Percentiles rank a stretch among this genome's conserved stretches.
phyloP scores from a whole-genome alignment of 306 rosid species.

The Trifolium repens region DNA sequence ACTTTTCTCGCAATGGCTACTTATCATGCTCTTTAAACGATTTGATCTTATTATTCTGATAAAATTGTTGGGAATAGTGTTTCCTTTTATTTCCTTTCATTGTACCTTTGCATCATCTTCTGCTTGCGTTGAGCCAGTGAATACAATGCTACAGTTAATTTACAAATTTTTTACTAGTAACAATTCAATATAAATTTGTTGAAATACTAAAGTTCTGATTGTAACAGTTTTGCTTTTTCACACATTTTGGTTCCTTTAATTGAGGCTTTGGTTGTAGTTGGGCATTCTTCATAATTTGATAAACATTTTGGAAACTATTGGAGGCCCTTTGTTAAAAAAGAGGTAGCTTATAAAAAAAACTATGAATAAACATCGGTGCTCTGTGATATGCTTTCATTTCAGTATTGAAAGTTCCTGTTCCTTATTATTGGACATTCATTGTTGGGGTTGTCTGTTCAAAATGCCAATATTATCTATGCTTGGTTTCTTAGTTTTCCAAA shows the following conservation, averaged over 20 bases:
- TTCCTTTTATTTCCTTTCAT: constrained; percentile 11
- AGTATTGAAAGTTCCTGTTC: no score
- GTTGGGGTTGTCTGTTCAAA: no score
- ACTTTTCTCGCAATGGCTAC: constrained; percentile 1
- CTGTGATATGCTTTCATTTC: no score
- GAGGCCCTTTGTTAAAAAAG: no score
- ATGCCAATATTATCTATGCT: no score
- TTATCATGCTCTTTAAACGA: constrained; percentile 10
- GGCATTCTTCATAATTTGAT: neutral
- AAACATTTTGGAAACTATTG: constrained; percentile 31
- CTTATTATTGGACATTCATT: no score
- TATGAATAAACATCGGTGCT: no score
- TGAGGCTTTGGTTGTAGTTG: neutral
- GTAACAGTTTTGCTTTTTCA: neutral
- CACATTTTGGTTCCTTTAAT: neutral
- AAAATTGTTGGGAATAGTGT: neutral
- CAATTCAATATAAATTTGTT: neutral
- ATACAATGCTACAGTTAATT: constrained; percentile 21
- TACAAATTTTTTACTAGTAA: neutral
- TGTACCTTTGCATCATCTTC: constrained; percentile 33
- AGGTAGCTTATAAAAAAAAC: no score
- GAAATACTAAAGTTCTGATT: neutral
- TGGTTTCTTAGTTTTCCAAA: no score
- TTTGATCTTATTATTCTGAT: constrained; percentile 14
- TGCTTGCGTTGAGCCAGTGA: constrained; percentile 19